Percentiles rank a stretch among this genome's conserved stretches.
These are phyloP conservation scores for Zygosaccharomyces bailii DNA, from an alignment of 805 yeast genomes.

Conservation along the genomic window DNA sequence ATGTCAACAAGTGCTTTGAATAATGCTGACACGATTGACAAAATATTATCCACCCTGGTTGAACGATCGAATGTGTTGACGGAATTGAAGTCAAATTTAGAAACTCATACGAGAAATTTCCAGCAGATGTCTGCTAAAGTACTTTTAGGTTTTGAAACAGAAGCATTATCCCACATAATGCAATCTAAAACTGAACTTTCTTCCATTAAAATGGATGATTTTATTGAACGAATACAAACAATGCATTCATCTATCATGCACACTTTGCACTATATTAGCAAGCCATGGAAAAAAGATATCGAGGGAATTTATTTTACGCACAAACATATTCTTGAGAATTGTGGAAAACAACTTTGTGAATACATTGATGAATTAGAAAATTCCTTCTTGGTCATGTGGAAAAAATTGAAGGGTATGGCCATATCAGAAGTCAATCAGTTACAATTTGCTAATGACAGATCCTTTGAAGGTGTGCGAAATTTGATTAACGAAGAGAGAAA, in stretches of 20 bases:
- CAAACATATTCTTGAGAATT: conserved; percentile 1
- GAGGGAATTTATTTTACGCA: conserved; percentile 9
- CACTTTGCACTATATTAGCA: neutral
- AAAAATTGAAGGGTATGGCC: conserved; percentile 3
- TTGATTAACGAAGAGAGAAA: neutral
- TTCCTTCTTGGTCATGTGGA: conserved; percentile 7
- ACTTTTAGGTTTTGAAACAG: conserved; percentile 12
- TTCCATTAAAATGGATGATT: conserved; percentile 3
- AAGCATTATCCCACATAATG: conserved; percentile 1
- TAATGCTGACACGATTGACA: conserved; percentile 15
- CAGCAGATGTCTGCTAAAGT: conserved; percentile 7
- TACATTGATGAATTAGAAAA: conserved; percentile 7
- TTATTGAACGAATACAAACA: conserved; percentile 7
- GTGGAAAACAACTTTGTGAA: conserved; percentile 1
- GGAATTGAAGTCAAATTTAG: conserved; percentile 9
- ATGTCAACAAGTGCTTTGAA: conserved; percentile 18
- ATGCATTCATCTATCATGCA: conserved; percentile 7
- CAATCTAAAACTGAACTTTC: conserved; percentile 2
- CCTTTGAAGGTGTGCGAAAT: neutral
- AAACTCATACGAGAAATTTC: conserved; percentile 9
- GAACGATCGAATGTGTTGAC: conserved; percentile 15
- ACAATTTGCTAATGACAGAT: neutral
- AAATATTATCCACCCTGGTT: conserved; percentile 18
- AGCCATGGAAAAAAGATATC: conserved; percentile 10
- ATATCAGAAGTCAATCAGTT: conserved; percentile 4